Evolutionary conservation across 2,329 filamentous ascomycete genomes (phyloP).

Genomic region (Fusarium verrucosum): DNA sequence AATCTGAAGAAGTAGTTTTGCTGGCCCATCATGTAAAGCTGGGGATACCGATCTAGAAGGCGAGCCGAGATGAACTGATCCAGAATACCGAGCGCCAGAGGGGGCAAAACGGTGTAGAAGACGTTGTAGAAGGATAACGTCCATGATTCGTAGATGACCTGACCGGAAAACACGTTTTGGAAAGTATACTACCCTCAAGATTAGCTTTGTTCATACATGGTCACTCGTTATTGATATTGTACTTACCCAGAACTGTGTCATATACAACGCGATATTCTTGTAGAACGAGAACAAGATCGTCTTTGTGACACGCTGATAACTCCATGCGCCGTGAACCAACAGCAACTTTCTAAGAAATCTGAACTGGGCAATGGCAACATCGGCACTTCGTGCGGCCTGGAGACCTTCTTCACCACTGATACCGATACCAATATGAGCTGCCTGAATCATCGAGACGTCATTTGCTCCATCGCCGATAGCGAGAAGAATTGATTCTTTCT

Average conservation of each 20-base stretch:
- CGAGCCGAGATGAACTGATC: slow-evolving; percentile 98
- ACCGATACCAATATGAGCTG: slow-evolving; percentile 95
- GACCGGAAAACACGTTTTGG: slow-evolving; percentile 96
- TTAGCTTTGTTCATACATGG: slow-evolving; percentile 24
- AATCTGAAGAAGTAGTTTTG: slow-evolving; percentile 93
- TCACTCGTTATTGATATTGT: neutral
- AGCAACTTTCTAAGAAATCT: slow-evolving; percentile 92
- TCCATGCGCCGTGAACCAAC: slow-evolving; percentile 96
- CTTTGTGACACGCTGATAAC: slow-evolving; percentile 95
- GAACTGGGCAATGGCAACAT: slow-evolving; percentile 96
- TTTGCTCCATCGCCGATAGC: slow-evolving; percentile 98
- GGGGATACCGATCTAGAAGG: slow-evolving; percentile 92
- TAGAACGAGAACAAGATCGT: slow-evolving; percentile 99
- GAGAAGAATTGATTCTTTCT: slow-evolving; percentile 88
- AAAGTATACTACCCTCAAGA: slow-evolving; percentile 79
- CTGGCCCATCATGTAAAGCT: slow-evolving; percentile 93
- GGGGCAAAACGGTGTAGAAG: slow-evolving; percentile 93
- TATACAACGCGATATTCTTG: slow-evolving; percentile 98
- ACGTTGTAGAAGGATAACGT: slow-evolving; percentile 99
- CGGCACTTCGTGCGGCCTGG: slow-evolving; percentile 93
- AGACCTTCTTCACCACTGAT: slow-evolving; percentile 98
- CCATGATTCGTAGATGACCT: slow-evolving; percentile 99
- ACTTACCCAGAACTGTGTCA: slow-evolving; percentile 98
- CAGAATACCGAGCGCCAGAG: slow-evolving; percentile 93
- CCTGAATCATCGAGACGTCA: slow-evolving; percentile 99